Conservation (phyloP, 441 rosid genomes). For the Aleurites moluccanus region DNA sequence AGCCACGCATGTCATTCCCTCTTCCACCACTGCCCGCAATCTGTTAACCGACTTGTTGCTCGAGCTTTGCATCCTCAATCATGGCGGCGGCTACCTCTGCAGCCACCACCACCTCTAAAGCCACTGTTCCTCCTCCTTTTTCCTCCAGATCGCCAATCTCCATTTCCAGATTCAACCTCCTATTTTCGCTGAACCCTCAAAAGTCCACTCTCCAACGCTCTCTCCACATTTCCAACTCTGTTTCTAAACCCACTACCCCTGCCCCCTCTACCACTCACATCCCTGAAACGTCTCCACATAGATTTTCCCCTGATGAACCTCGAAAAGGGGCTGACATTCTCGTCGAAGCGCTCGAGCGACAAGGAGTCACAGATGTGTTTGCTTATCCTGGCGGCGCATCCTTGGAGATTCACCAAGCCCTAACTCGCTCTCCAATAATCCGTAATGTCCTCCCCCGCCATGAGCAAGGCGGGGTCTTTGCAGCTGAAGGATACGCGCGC, state of each 20-base stretch:
- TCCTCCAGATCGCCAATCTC: conserved; percentile 31
- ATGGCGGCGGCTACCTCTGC: conserved; percentile 24
- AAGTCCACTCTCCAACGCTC: conserved; percentile 24
- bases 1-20: conserved; percentile 11
- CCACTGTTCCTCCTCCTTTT: conserved; percentile 31
- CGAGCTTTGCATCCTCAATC: neutral
- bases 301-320: conserved; percentile 65
- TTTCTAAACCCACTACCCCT: conserved; percentile 21
- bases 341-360: conserved; percentile 86
- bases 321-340: conserved; percentile 92
- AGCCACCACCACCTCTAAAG: conserved; percentile 27
- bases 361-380: conserved; percentile 78
- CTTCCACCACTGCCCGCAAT: conserved; percentile 1
- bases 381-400: conserved; percentile 97
- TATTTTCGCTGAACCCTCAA: conserved; percentile 25
- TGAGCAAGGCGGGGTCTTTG: conserved; percentile 92
- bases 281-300: conserved; percentile 30
- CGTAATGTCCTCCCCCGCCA: conserved; percentile 89
- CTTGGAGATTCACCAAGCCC: conserved; percentile 93
- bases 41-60: neutral
- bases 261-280: conserved; percentile 15
- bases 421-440: conserved; percentile 69
- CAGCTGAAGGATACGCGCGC: conserved; percentile 94
- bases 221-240: conserved; percentile 32
- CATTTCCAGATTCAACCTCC: conserved; percentile 24